Base-by-base conservation (phyloP, 129 eudicot species). In the Cynara cardunculus region DNA sequence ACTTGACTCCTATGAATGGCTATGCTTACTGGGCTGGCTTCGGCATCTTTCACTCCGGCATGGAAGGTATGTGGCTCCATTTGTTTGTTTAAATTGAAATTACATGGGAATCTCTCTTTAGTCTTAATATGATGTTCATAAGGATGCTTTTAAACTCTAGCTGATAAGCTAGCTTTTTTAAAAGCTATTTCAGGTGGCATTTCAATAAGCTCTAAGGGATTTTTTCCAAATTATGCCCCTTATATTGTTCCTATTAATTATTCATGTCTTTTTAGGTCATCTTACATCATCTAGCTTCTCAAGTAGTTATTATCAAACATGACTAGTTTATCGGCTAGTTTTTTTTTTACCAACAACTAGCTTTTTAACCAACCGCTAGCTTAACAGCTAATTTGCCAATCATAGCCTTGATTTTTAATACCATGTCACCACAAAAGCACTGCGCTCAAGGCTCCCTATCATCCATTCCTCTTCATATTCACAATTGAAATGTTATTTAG, bases 1-100 rank as follows among this genome's bases (percentile, higher is more conserved):
- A 91, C 84, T 84, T 91, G 70, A 87, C 96, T 19, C 96, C 96
- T 39, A 81, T 87, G 89, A 89, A 87, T 53, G 90, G 89, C 56
- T 89, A 89, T 74, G 88, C 90, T 41, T 89, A 87, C 56, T 91
- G 97, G 97, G 93, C 93, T 79, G 97, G 97, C 32, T 81, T 91
- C 11, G 93, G 91, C 44, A 80, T 91, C 72, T 91, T 85, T 79
- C 96, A 89, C 82, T 87, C 96, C 19, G 96, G 96, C n/a, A 92
- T 90, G 24, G 96, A 90, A 90, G 96, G 96, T 89, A 82, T 16
- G 72, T 59, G 34, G 24, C 21, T 78, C 71, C 56, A 34, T 27
- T 39, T 67, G 62, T 71, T 28, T 80, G 30, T 35, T 31, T 71
- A 46, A 32, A 68, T 30, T 21, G 22, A 67, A 31, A 32, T 8